A percentile compares a stretch with the other conserved stretches of the same genome.
phyloP scores from a whole-genome alignment of 768 basidiomycete species.

The Punctularia strigosozonata region DNA sequence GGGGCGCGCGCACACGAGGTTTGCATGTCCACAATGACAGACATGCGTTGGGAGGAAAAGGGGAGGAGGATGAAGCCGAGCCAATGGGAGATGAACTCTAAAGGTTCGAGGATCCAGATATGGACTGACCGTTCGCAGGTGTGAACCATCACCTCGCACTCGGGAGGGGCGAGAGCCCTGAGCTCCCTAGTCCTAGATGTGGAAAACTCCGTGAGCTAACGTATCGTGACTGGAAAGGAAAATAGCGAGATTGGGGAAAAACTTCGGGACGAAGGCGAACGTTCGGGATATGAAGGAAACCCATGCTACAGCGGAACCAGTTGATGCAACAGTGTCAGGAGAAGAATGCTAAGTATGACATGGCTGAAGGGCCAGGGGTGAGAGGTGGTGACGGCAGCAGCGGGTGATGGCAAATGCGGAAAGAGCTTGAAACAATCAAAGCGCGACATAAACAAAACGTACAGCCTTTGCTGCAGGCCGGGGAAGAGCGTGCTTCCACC shows the following conservation, averaged over 20 bases:
- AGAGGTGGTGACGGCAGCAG: too few species aligned
- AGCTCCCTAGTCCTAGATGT: slow-evolving; percentile 55
- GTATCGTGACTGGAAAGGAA: slow-evolving; percentile 1
- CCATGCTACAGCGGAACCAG: too few species aligned
- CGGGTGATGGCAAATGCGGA: background rate
- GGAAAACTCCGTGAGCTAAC: slow-evolving; percentile 2
- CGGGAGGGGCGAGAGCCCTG: slow-evolving; percentile 69
- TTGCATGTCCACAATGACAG: too few species aligned
- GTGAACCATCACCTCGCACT: slow-evolving; percentile 65
- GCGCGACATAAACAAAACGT: slow-evolving; percentile 20
- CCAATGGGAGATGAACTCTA: slow-evolving; percentile 5
- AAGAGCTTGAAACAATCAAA: too few species aligned
- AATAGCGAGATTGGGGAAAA: background rate
- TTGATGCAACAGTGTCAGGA: too few species aligned
- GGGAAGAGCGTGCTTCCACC: slow-evolving; percentile 74
- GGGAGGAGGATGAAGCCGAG: slow-evolving; percentile 5
- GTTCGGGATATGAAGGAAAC: too few species aligned
- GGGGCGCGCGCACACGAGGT: too few species aligned
- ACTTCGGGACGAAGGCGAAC: too few species aligned
- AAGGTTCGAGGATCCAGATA: too few species aligned
- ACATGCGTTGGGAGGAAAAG: slow-evolving; percentile 7
- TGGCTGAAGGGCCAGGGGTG: too few species aligned
- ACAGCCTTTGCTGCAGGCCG: slow-evolving; percentile 72
- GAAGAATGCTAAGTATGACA: too few species aligned
- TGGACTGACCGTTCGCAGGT: slow-evolving; percentile 61